Base-by-base conservation (phyloP, 768 basidiomycete species). In the Pleurotus ostreatus region DNA sequence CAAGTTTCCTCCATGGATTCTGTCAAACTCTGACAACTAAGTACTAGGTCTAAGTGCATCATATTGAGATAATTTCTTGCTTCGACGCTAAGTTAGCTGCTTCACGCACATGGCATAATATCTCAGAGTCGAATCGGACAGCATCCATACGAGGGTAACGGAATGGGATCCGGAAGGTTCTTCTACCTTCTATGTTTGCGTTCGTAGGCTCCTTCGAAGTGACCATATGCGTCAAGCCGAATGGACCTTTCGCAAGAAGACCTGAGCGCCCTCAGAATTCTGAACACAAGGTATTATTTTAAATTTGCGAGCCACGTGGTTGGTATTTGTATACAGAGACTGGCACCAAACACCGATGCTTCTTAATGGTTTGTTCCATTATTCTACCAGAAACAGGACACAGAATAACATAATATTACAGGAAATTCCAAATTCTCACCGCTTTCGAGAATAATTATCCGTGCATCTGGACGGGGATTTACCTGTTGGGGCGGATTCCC, bases 371-470 rank as follows among this genome's bases (percentile, higher is more conserved):
- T 49, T 37, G 48, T 41, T 53, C 25, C 15, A 20, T 41, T 23
- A 37, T 41, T 23, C 51, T 30, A n/a, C 22, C n/a, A 38, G 16
- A 47, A 25, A 25, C 20, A 20, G 16, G 37, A 23, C 48, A 26
- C 46, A 22, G 26, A 5, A 20, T 22, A 22, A 47, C 46, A 23
- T 47, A 15, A 11, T 49, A 12, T 49, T 20, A 16, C 48, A 26
- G 39, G 39, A n/a, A 41, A 40, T 40, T 53, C 37, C n/a, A 37
- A 23, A 16, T 53, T 53, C 51, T 25, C 51, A 53, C 51, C 39
- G 51, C 9, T 40, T 53, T 53, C 51, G 37, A 41, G 51, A 53
- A 43, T 25, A 53, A n/a, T 41, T 37, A 49, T 49, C 38, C n/a
- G 22, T 49, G 48, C 48, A 22, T 49, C 48, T 38, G 30, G 38